Evolutionary conservation across 768 basidiomycete genomes (phyloP).

Genomic region (Phaeolepiota aurea): DNA sequence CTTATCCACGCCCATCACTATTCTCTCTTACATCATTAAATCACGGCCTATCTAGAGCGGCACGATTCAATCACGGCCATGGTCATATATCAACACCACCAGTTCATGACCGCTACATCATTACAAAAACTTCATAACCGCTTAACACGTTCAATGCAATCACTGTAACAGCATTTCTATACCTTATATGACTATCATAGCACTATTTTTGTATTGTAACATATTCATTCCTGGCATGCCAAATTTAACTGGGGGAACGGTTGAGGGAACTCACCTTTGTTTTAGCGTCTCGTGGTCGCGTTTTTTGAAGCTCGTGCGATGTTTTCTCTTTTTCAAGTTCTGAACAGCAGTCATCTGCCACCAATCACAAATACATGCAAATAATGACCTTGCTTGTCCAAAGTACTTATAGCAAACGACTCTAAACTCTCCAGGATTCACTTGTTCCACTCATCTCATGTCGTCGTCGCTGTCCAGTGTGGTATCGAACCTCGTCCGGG

Average conservation of each 20-base stretch:
- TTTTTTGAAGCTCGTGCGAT: background rate
- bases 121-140: background rate
- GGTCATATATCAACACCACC: background rate
- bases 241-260: too few species aligned
- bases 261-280: background rate
- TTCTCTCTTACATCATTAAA: background rate
- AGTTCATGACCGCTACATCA: background rate
- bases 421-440: background rate
- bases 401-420: background rate
- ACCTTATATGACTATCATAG: background rate
- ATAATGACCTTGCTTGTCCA: too few species aligned
- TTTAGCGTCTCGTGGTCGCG: background rate
- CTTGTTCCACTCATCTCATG: constrained; percentile 9
- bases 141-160: background rate
- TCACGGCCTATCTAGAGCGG: background rate
- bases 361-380: background rate
- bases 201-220: background rate
- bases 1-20: background rate
- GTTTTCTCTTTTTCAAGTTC: background rate
- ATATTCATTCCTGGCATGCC: too few species aligned
- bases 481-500: constrained; percentile 71
- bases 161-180: background rate
- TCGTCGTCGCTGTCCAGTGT: constrained; percentile 74
- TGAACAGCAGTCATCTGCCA: constrained; percentile 6
- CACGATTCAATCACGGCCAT: background rate